phyloP scores from a whole-genome alignment of 2,329 filamentous ascomycete species.

The Claviceps cyperi region DNA sequence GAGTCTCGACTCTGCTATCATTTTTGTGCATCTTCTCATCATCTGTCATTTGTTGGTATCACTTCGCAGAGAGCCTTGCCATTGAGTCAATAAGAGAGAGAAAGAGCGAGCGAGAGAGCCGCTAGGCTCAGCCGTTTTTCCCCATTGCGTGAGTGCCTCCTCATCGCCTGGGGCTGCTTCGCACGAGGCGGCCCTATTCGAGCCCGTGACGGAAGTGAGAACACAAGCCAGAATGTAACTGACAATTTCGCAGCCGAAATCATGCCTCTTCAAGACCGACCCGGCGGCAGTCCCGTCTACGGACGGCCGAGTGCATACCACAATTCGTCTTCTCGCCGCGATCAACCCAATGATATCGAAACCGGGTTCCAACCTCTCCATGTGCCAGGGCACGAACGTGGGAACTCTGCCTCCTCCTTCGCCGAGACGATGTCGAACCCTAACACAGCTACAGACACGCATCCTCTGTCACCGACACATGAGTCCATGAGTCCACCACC shows the following conservation, averaged over 20 bases:
- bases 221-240: neutral
- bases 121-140: neutral
- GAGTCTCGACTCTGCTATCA: neutral
- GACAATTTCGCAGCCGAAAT: slow-evolving; percentile 14
- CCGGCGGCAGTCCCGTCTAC: slow-evolving; percentile 45
- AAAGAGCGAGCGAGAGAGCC: neutral
- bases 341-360: slow-evolving; percentile 55
- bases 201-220: neutral
- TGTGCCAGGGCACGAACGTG: slow-evolving; percentile 34
- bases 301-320: slow-evolving; percentile 51
- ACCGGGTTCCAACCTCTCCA: slow-evolving; percentile 36
- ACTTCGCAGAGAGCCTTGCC: neutral
- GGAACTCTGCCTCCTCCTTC: slow-evolving; percentile 42
- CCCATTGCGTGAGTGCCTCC: neutral
- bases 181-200: no score
- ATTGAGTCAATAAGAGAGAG: neutral
- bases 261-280: slow-evolving; percentile 52
- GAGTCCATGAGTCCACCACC: slow-evolving; percentile 15
- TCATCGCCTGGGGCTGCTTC: neutral
- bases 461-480: slow-evolving; percentile 36
- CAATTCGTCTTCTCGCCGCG: slow-evolving; percentile 52
- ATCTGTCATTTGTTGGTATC: neutral
- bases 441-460: slow-evolving; percentile 40
- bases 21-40: neutral
- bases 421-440: slow-evolving; percentile 41